phyloP scores from a whole-genome alignment of 2,329 filamentous ascomycete species.

The Endoconidiophora polonica region DNA sequence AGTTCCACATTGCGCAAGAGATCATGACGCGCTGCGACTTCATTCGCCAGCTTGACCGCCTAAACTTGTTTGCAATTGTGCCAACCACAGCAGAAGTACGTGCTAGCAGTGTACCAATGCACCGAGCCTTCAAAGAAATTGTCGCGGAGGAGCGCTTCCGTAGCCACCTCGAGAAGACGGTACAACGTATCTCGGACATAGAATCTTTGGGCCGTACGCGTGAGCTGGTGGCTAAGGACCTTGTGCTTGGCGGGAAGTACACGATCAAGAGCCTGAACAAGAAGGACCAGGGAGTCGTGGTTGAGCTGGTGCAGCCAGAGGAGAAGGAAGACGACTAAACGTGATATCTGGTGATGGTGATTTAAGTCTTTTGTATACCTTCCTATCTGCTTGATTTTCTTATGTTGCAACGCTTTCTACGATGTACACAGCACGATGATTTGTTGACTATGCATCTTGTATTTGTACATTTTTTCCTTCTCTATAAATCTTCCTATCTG shows the following conservation, averaged over 20 bases:
- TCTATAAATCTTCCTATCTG: too few species aligned
- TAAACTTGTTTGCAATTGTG: conserved; percentile 81
- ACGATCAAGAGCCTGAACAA: conserved; percentile 33
- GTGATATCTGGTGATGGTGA: neutral
- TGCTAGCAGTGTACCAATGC: conserved; percentile 92
- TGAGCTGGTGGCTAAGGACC: conserved; percentile 86
- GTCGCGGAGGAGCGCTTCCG: conserved; percentile 64
- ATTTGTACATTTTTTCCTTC: neutral
- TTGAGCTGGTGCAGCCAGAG: conserved; percentile 29
- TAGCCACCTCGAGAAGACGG: conserved; percentile 62
- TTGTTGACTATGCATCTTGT: too few species aligned
- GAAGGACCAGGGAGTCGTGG: conserved; percentile 20
- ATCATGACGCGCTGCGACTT: conserved; percentile 96
- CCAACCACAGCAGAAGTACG: conserved; percentile 73
- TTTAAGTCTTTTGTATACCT: neutral
- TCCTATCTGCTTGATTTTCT: neutral
- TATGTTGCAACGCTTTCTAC: neutral
- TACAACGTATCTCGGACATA: conserved; percentile 78
- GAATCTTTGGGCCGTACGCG: conserved; percentile 87
- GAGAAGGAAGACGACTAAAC: conserved; percentile 17
- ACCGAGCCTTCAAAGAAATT: conserved; percentile 75
- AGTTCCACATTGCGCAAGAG: conserved; percentile 68
- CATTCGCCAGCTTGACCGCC: conserved; percentile 77
- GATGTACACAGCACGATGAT: neutral
- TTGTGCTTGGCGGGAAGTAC: conserved; percentile 73